These are phyloP conservation scores for Agrocybe praecox DNA, from an alignment of 768 basidiomycete genomes.

Conservation along the genomic window DNA sequence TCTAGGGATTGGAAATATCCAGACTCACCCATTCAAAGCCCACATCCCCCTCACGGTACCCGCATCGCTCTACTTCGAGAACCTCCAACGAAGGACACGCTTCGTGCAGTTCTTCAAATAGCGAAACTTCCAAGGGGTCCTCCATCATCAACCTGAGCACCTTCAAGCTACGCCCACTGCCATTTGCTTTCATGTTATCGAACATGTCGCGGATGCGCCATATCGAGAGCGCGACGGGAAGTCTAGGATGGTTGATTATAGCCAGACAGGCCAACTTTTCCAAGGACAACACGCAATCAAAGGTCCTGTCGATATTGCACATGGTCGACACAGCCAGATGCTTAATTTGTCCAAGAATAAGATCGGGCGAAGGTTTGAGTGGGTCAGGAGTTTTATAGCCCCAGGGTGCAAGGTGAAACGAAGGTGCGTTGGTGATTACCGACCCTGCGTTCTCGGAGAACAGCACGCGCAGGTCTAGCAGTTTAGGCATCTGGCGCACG, in stretches of 20 bases:
- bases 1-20: background rate
- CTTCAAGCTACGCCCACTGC: constrained; percentile 22
- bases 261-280: constrained; percentile 37
- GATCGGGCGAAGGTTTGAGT: constrained; percentile 16
- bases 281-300: constrained; percentile 30
- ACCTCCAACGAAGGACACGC: constrained; percentile 38
- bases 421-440: background rate
- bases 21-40: constrained; percentile 40
- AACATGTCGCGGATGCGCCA: constrained; percentile 34
- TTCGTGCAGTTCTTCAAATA: constrained; percentile 31
- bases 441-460: constrained; percentile 3
- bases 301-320: constrained; percentile 30
- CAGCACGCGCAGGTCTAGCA: constrained; percentile 32
- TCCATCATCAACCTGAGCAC: constrained; percentile 42
- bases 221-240: constrained; percentile 36
- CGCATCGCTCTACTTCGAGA: constrained; percentile 44
- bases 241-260: constrained; percentile 35
- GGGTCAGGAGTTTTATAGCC: background rate
- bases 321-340: constrained; percentile 40
- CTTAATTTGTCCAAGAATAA: constrained; percentile 30
- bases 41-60: constrained; percentile 40
- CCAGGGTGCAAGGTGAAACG: background rate
- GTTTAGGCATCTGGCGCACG: constrained; percentile 35
- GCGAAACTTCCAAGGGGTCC: constrained; percentile 34
- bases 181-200: constrained; percentile 26